Conservation (phyloP, 2,329 filamentous ascomycete species). For the Orbilia brochopaga region DNA sequence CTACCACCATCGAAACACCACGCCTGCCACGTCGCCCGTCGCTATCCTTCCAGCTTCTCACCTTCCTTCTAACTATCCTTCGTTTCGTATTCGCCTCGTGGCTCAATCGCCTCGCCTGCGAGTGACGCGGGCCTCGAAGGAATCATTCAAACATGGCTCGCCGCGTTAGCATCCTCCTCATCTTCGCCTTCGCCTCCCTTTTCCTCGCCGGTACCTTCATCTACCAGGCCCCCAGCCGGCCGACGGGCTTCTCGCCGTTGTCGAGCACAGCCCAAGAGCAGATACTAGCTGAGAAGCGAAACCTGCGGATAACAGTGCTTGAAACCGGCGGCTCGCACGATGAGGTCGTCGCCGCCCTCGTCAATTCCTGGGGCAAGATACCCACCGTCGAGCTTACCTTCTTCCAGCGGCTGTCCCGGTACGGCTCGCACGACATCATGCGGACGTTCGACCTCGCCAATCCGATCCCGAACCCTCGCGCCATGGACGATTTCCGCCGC, state of each 20-base stretch:
- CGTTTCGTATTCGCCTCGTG: neutral
- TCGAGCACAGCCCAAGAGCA: conserved; percentile 8
- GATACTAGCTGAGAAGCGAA: conserved; percentile 31
- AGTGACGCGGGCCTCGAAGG: conserved; percentile 5
- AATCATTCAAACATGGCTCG: conserved; percentile 52
- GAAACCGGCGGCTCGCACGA: conserved; percentile 56
- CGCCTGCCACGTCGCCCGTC: neutral
- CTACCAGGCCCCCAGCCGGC: conserved; percentile 45
- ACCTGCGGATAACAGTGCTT: conserved; percentile 51
- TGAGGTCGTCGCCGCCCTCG: conserved; percentile 55
- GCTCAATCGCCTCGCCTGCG: neutral
- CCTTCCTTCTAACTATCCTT: no score
- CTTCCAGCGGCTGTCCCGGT: conserved; percentile 54
- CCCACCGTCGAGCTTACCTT: conserved; percentile 52
- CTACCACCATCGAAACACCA: neutral
- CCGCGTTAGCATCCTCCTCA: conserved; percentile 49
- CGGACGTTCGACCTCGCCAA: conserved; percentile 53
- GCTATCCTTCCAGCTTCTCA: neutral
- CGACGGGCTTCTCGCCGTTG: conserved; percentile 11
- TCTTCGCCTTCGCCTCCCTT: conserved; percentile 50
- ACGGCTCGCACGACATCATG: conserved; percentile 54
- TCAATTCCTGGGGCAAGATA: conserved; percentile 55
- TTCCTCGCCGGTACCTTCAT: conserved; percentile 51
- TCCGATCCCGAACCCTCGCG: conserved; percentile 37
- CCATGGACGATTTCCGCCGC: conserved; percentile 40